Conservation (phyloP, 177 flowering plant species). For the Vitis hybrid region DNA sequence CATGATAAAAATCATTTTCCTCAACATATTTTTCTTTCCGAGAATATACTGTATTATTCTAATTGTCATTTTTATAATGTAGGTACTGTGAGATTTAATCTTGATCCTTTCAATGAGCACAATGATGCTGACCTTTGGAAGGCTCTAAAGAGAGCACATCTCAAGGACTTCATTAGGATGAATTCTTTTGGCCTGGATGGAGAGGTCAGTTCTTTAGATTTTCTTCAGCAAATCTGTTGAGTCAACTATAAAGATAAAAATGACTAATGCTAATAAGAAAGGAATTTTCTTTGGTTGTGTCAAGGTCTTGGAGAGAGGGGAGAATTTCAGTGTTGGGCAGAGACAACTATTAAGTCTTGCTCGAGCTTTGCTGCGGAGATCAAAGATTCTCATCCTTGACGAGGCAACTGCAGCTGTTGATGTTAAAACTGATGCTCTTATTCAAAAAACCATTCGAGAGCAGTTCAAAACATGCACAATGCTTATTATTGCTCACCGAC, state of each 20-base stretch:
- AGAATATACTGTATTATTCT: background rate
- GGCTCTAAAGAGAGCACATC: constrained; percentile 87
- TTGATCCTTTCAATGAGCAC: constrained; percentile 89
- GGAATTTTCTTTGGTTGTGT: constrained; percentile 4
- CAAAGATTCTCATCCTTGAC: constrained; percentile 54
- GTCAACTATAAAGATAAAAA: no score
- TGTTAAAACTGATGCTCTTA: constrained; percentile 51
- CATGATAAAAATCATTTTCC: no score
- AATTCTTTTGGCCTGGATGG: constrained; percentile 79
- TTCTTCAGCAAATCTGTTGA: background rate
- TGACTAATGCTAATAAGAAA: no score
- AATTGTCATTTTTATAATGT: background rate
- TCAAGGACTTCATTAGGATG: constrained; percentile 82
- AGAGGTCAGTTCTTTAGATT: constrained; percentile 50
- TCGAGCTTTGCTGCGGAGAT: constrained; percentile 42
- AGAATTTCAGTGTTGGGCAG: constrained; percentile 61
- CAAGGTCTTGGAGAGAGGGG: constrained; percentile 50
- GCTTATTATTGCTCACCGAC: constrained; percentile 55
- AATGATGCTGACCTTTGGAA: constrained; percentile 97
- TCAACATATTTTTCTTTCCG: no score
- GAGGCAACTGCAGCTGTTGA: constrained; percentile 66
- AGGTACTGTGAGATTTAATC: constrained; percentile 83
- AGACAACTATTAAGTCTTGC: constrained; percentile 53
- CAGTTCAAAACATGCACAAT: constrained; percentile 53
- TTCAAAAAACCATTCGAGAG: constrained; percentile 52